These are phyloP conservation scores for Ceratobasidium sp. DNA, from an alignment of 1,284 basidiomycete species.

Conservation along the genomic window DNA sequence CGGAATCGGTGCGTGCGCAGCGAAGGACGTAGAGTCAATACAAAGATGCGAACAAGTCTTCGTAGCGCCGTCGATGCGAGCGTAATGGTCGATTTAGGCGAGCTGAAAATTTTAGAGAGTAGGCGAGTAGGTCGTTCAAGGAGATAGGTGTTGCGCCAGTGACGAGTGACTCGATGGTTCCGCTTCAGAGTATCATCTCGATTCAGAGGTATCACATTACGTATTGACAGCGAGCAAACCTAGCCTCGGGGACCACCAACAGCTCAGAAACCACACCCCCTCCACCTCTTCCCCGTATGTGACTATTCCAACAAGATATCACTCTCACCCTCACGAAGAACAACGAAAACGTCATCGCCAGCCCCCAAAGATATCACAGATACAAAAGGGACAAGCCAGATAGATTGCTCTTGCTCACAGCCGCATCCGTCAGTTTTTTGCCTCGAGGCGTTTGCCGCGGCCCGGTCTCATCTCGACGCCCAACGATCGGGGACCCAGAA, in stretches of 20 bases:
- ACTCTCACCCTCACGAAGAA: too few species aligned
- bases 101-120: too few species aligned
- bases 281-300: background rate
- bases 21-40: background rate
- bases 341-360: slow-evolving; percentile 18
- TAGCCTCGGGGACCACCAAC: background rate
- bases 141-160: background rate
- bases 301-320: background rate
- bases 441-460: slow-evolving; percentile 40
- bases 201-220: slow-evolving; percentile 5
- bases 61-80: background rate
- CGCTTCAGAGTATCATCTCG: slow-evolving; percentile 3
- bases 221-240: background rate
- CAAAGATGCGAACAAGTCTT: background rate
- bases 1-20: background rate
- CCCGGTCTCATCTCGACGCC: slow-evolving; percentile 22
- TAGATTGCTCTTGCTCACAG: background rate
- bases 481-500: background rate
- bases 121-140: background rate
- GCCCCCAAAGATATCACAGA: background rate
- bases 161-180: background rate
- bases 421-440: background rate
- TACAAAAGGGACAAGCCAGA: background rate
- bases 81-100: too few species aligned
- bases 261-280: background rate